phyloP scores from a whole-genome alignment of 2,329 filamentous ascomycete species.

The Fusarium fracticaudum region DNA sequence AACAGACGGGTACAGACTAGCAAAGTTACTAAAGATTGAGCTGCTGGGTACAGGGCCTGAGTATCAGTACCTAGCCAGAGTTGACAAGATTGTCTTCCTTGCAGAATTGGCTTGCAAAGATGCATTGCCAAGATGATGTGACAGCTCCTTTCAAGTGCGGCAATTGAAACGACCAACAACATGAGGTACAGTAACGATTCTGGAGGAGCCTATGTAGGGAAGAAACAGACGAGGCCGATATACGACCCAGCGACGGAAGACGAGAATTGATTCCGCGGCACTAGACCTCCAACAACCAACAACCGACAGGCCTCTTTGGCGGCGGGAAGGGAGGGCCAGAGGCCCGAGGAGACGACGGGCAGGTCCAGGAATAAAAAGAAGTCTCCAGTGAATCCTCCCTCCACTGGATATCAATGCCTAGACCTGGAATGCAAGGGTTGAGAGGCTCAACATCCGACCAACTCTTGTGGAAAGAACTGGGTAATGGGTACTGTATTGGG shows the following conservation, averaged over 20 bases:
- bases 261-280: slow-evolving; percentile 30
- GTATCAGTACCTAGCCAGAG: background rate
- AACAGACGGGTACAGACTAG: background rate
- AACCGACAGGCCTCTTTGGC: slow-evolving; percentile 32
- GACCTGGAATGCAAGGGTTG: slow-evolving; percentile 8
- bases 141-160: slow-evolving; percentile 1
- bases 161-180: slow-evolving; percentile 1
- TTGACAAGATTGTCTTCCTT: slow-evolving; percentile 7
- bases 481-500: background rate
- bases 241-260: slow-evolving; percentile 15
- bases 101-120: slow-evolving; percentile 1
- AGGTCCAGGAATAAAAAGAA: background rate
- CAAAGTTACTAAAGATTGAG: background rate
- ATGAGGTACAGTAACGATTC: background rate
- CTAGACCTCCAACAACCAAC: slow-evolving; percentile 18
- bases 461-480: background rate
- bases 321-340: slow-evolving; percentile 33
- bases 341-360: slow-evolving; percentile 23
- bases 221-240: slow-evolving; percentile 15
- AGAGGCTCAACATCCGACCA: slow-evolving; percentile 30
- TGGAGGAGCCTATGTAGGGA: background rate
- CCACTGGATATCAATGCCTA: background rate
- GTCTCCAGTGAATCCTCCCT: background rate
- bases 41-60: background rate
- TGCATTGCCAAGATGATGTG: background rate